Evolutionary conservation across 495 filamentous ascomycete species (phyloP), one percentile per base, ranked within the genome.

Genomic region (Terfezia claveryi): DNA sequence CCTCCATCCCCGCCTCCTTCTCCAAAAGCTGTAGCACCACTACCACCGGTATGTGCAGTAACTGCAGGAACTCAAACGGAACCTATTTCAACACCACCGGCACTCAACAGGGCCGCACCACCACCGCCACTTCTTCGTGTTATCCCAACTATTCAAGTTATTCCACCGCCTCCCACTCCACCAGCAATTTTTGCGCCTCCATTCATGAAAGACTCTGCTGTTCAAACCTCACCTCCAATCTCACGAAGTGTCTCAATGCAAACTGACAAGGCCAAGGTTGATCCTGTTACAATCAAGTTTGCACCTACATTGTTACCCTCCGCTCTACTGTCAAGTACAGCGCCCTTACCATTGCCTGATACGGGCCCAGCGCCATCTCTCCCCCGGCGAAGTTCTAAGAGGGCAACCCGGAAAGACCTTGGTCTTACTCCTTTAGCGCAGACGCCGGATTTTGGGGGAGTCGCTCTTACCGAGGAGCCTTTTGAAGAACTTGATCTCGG

Each of bases 251-350:
- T 76, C 16, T 80, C 83, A 4, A 77, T 93, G 49, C 92, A 98
- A 71, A 98, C 91, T 10, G 87, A 95, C 55, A 80, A 82, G 57
- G 93, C 94, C 57, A 72, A 80, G 49, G 73, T 87, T 16, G 87
- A 88, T 76, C 75, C 68, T 75, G 86, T 54, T 71, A 81, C 32
- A 73, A 80, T 46, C 82, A 77, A 62, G 68, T 94, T 16, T 83
- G 85, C 20, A 76, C 82, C 1, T 81, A 87, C 63, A 72, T 94
- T 52, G 76, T 83, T 37, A 81, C 87, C 3, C 86, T 23, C n/a
- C 2, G 50, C 50, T 32, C 5, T 51, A 12, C 23, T 51, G 11
- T n/a, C n/a, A 20, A 23, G 16, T 23, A 12, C 50, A 12, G 27
- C 50, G 27, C 50, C 50, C 1, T 12, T 51, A 12, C 23, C 50